phyloP scores from a whole-genome alignment of 129 eudicot genomes.

The Lactuca saligna region DNA sequence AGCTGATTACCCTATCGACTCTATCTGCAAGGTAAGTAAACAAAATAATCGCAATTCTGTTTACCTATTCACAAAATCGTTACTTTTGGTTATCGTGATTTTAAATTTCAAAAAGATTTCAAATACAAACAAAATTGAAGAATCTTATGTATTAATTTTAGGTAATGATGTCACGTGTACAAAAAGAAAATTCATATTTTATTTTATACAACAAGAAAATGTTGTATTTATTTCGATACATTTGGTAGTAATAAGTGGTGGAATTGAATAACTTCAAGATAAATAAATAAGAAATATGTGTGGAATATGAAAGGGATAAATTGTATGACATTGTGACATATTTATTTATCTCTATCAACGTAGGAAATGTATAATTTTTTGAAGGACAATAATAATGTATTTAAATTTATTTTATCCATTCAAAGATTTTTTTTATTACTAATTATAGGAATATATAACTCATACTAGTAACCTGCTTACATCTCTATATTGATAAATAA shows the following conservation, averaged over 20 bases:
- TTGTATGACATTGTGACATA: not conserved
- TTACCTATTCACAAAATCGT: not conserved
- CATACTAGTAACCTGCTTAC: not conserved
- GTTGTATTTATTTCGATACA: not conserved
- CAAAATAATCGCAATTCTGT: not conserved
- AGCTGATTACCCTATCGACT: conserved; percentile 65
- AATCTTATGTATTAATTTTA: too few species aligned
- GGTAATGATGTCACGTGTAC: not conserved
- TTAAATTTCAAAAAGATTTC: not conserved
- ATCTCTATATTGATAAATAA: too few species aligned
- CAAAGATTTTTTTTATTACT: too few species aligned
- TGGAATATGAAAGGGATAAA: not conserved
- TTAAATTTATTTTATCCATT: too few species aligned
- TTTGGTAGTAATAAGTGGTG: not conserved
- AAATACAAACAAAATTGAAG: too few species aligned
- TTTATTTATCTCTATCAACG: too few species aligned
- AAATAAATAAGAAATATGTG: too few species aligned
- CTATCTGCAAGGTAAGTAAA: conserved; percentile 60
- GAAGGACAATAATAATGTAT: not conserved
- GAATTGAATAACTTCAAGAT: not conserved
- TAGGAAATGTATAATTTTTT: too few species aligned
- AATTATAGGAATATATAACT: not conserved
- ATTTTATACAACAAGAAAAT: not conserved
- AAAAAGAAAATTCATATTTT: too few species aligned
- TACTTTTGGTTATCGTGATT: not conserved